Percentiles rank a stretch among this genome's conserved stretches.
phyloP scores from a whole-genome alignment of 306 rosid species.

The Trifolium fragiferum region DNA sequence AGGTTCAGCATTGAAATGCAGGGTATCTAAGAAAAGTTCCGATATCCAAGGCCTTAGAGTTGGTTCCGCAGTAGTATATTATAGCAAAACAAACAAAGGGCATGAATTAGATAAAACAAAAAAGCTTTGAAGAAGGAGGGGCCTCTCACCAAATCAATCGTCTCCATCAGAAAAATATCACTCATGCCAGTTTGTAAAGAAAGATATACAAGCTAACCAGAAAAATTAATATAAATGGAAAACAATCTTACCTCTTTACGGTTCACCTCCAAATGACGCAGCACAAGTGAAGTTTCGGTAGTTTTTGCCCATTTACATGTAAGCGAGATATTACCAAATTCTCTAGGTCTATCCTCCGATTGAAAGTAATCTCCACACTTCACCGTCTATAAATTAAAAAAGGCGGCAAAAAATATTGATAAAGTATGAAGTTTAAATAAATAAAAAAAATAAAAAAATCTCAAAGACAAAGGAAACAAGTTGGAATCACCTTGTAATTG shows the following conservation, averaged over 20 bases:
- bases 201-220: conserved; percentile 24
- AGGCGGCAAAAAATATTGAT: background rate
- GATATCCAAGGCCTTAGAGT: conserved; percentile 17
- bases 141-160: conserved; percentile 3
- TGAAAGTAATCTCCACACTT: conserved; percentile 95
- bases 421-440: conserved; percentile 1
- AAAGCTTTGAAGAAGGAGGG: conserved; percentile 4
- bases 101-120: conserved; percentile 8
- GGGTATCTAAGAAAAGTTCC: conserved; percentile 10
- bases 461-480: conserved; percentile 34
- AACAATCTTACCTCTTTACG: conserved; percentile 64
- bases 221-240: conserved; percentile 11
- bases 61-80: conserved; percentile 1
- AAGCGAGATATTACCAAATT: conserved; percentile 72
- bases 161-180: background rate
- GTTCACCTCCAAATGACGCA: conserved; percentile 78
- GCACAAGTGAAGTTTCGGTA: conserved; percentile 63
- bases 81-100: conserved; percentile 16
- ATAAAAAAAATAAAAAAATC: background rate
- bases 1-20: conserved; percentile 17
- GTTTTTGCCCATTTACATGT: conserved; percentile 69
- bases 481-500: conserved; percentile 62
- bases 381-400: conserved; percentile 51
- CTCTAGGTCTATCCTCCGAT: conserved; percentile 90
- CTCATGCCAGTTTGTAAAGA: conserved; percentile 16